Conservation (phyloP, 345 rosid species). For the Euphorbia pulcherrima region DNA sequence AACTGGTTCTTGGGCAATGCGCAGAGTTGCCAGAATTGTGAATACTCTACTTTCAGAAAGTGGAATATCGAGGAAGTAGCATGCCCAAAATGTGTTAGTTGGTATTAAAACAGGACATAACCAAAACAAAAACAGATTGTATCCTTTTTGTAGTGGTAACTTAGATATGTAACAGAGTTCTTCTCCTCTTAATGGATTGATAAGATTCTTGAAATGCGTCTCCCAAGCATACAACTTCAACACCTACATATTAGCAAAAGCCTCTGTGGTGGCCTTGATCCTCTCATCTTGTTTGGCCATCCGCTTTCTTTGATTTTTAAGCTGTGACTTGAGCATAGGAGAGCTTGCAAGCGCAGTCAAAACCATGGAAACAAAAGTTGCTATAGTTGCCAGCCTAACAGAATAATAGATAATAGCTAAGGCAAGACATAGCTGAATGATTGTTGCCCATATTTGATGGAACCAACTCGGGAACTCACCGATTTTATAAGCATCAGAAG, state of each 20-base stretch:
- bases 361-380: constrained; percentile 31
- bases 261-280: constrained; percentile 38
- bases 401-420: constrained; percentile 33
- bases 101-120: not conserved
- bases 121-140: constrained; percentile 22
- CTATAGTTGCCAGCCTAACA: constrained; percentile 42
- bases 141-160: constrained; percentile 33
- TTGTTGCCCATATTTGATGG: not conserved
- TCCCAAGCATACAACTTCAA: constrained; percentile 27
- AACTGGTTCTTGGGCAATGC: constrained; percentile 44
- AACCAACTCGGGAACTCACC: not conserved
- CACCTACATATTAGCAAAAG: constrained; percentile 17
- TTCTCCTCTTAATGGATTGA: constrained; percentile 33
- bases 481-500: not conserved
- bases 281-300: constrained; percentile 41
- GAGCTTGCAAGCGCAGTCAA: constrained; percentile 26
- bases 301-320: constrained; percentile 37
- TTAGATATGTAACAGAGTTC: constrained; percentile 34
- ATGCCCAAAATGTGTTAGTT: not conserved
- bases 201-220: constrained; percentile 41
- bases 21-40: constrained; percentile 46
- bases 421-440: constrained; percentile 40
- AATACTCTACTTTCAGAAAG: constrained; percentile 40
- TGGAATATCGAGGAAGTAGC: constrained; percentile 4
- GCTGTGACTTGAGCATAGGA: constrained; percentile 39